phyloP scores from a whole-genome alignment of 495 filamentous ascomycete species.

The Chaetomium fimeti region DNA sequence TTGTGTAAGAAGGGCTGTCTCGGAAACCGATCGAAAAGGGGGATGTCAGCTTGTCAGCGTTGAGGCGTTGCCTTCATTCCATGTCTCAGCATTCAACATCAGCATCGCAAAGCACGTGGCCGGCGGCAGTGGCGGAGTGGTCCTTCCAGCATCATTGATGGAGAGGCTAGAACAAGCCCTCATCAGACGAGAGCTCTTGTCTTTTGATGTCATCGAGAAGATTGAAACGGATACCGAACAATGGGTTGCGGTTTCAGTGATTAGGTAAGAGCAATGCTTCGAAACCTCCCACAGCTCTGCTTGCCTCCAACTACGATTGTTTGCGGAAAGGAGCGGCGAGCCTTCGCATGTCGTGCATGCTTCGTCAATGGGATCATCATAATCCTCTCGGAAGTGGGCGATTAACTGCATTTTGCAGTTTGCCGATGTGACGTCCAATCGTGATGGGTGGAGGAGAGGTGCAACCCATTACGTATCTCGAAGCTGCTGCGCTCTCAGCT shows the following conservation, averaged over 20 bases:
- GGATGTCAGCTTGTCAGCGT: too few relatives aligned
- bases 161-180: neutral
- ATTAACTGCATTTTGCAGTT: neutral
- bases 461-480: constrained; percentile 36
- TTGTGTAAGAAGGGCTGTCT: too few relatives aligned
- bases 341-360: neutral
- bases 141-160: too few relatives aligned
- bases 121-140: too few relatives aligned
- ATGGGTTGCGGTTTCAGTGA: constrained; percentile 5
- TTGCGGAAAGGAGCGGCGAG: neutral
- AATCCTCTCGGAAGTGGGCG: neutral
- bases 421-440: neutral
- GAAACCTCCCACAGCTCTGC: constrained; percentile 2
- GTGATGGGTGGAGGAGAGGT: constrained; percentile 22
- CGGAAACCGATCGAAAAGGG: too few relatives aligned
- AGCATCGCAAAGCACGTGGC: too few relatives aligned
- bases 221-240: neutral
- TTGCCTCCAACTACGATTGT: neutral
- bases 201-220: neutral
- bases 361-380: neutral
- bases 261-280: constrained; percentile 22
- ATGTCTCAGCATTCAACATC: too few relatives aligned
- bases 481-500: constrained; percentile 18
- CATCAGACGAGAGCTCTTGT: neutral
- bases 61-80: too few relatives aligned